Evolutionary conservation across 495 filamentous ascomycete species (phyloP).

Genomic region (Staphylotrichum tortipilum): DNA sequence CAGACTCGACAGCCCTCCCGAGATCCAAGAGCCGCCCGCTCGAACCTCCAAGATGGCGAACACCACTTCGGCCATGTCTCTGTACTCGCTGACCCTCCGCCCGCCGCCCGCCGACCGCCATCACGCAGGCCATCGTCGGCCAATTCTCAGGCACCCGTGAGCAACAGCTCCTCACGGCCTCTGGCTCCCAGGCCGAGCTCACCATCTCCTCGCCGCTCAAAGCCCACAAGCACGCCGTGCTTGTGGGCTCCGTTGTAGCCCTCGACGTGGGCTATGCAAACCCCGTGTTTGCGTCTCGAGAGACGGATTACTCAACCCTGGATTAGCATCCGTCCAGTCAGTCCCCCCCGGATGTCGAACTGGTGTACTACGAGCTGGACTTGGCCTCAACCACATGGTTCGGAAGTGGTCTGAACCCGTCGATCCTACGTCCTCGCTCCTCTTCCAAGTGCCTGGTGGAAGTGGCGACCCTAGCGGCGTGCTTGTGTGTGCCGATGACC

Average conservation of each 20-base stretch:
- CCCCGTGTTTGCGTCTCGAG: constrained; percentile 86
- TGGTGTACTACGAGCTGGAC: constrained; percentile 96
- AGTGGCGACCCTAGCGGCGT: constrained; percentile 92
- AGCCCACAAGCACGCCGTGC: constrained; percentile 83
- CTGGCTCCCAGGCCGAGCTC: constrained; percentile 65
- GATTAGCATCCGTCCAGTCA: constrained; percentile 81
- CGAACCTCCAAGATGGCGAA: constrained; percentile 63
- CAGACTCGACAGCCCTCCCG: too few species aligned
- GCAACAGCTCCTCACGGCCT: constrained; percentile 92
- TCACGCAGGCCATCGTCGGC: constrained; percentile 82
- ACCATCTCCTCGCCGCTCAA: constrained; percentile 96
- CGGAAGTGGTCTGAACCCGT: constrained; percentile 91
- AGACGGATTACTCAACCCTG: constrained; percentile 82
- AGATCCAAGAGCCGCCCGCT: too few species aligned
- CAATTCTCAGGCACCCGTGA: constrained; percentile 90
- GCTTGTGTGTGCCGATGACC: constrained; percentile 86
- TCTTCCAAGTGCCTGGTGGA: constrained; percentile 94
- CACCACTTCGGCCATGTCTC: constrained; percentile 93
- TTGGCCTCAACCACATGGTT: constrained; percentile 89
- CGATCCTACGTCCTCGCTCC: constrained; percentile 75
- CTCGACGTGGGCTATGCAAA: constrained; percentile 95
- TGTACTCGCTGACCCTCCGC: constrained; percentile 92
- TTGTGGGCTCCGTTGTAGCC: constrained; percentile 80
- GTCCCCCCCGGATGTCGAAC: constrained; percentile 73
- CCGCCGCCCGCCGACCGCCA: constrained; percentile 75